Conservation (phyloP, 2,329 filamentous ascomycete species). For the Botrytis paeoniae region DNA sequence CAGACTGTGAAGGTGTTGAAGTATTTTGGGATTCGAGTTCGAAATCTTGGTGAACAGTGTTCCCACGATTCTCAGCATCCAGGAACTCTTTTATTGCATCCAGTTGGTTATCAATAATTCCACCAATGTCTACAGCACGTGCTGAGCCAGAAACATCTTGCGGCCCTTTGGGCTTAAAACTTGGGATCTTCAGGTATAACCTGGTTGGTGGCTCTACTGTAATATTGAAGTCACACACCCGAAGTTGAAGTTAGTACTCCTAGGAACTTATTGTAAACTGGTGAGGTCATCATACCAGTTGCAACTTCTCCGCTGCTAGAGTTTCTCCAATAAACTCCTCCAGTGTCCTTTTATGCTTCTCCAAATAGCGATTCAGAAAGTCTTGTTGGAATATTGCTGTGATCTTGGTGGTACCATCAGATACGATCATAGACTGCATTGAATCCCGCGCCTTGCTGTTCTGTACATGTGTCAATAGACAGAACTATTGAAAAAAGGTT, state of each 20-base stretch:
- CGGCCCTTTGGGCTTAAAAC: not conserved
- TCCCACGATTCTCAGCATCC: not conserved
- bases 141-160: not conserved
- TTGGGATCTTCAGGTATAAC: not conserved
- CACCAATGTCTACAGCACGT: not conserved
- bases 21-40: not conserved
- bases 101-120: not conserved
- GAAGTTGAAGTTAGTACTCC: conserved; percentile 12
- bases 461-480: not conserved
- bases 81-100: not conserved
- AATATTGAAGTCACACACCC: conserved; percentile 4
- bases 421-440: conserved; percentile 1
- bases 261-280: not conserved
- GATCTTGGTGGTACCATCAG: conserved; percentile 12
- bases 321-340: not conserved
- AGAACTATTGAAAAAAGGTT: not conserved
- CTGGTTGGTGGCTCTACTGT: conserved; percentile 1
- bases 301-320: not conserved
- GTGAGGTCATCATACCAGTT: conserved; percentile 5
- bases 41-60: not conserved
- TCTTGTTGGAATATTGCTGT: not conserved
- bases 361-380: not conserved
- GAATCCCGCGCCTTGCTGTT: not conserved
- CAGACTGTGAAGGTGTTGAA: not conserved
- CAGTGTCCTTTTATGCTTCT: conserved; percentile 9